phyloP scores from a whole-genome alignment of 192 early-diverging fungal species.

The Geranomyces variabilis region DNA sequence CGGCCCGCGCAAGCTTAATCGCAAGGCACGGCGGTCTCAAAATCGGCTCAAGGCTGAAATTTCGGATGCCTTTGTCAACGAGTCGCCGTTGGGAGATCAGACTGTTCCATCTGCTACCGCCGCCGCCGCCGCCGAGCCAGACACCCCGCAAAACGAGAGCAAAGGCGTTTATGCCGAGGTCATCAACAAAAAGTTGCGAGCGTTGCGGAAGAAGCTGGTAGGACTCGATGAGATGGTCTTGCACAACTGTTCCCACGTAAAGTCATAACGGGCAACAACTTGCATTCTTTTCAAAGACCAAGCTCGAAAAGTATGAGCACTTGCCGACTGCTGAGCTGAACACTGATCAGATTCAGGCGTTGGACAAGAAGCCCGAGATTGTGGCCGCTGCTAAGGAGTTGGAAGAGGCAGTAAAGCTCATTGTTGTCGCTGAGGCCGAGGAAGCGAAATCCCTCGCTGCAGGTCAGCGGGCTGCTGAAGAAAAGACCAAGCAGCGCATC shows the following conservation, averaged over 20 bases:
- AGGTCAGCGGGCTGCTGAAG: slow-evolving; percentile 3
- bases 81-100: too few species aligned
- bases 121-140: too few species aligned
- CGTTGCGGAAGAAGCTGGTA: slow-evolving; percentile 39
- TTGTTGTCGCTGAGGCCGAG: slow-evolving; percentile 41
- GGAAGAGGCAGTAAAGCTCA: slow-evolving; percentile 46
- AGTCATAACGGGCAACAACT: not conserved
- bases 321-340: slow-evolving; percentile 39
- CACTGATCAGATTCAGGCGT: slow-evolving; percentile 50
- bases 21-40: too few species aligned
- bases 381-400: slow-evolving; percentile 47
- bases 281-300: slow-evolving; percentile 32
- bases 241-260: not conserved
- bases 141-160: slow-evolving; percentile 2
- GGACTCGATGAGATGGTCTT: too few species aligned
- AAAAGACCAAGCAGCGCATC: not conserved
- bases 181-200: slow-evolving; percentile 43
- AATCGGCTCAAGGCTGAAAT: too few species aligned
- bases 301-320: slow-evolving; percentile 51
- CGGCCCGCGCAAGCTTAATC: too few species aligned
- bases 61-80: too few species aligned
- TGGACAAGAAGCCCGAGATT: slow-evolving; percentile 49
- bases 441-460: not conserved
- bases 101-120: too few species aligned
- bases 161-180: slow-evolving; percentile 38